Base-by-base conservation (phyloP, 2,329 filamentous ascomycete species). In the Phaeosphaeriaceae sp. region DNA sequence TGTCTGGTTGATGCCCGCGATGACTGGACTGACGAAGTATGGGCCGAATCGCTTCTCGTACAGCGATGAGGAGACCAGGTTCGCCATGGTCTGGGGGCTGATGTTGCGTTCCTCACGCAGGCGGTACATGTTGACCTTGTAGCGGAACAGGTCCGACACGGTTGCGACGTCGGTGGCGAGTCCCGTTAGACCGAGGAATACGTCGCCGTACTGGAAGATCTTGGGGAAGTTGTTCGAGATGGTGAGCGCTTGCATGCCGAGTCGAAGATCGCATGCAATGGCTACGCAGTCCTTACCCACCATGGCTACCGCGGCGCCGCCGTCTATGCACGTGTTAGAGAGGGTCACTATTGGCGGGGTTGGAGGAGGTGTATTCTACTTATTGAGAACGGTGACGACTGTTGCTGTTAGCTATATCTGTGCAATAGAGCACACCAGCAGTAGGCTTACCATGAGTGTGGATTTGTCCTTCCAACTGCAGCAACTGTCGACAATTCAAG, bases 181-280 rank as follows among this genome's bases (percentile, higher is more conserved):
- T 55, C 95, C 95, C 4, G 95, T 98, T 61, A 99, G 89, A 56
- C 95, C 95, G 36, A 99, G 91, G 82, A 96, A 97, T 72, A 95
- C 92, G 76, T 94, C 92, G 67, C 92, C 93, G 86, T 96, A 98
- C 80, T 90, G 89, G 88, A 98, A 98, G 85, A 99, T 92, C 86
- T 99, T 99, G 84, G 95, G 95, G 86, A 98, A 98, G 89, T 98
- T 95, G 89, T 99, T 99, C 79, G 93, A 97, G 59, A 99, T 91
- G 63, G 95, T 99, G 76, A 99, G 86, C 76, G 95, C 87, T 84
- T 99, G 95, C 77, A 98, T 89, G 74, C 95, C 95, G 68, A 99
- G 92, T 65, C 95, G 94, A 68, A 99, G 92, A 82, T 99, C 95
- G 85, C 95, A 99, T 79, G 95, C 95, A 78, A 99, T 98, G 81